Evolutionary conservation across 2,329 filamentous ascomycete genomes (phyloP).

Genomic region (Hypoxylon sp.): DNA sequence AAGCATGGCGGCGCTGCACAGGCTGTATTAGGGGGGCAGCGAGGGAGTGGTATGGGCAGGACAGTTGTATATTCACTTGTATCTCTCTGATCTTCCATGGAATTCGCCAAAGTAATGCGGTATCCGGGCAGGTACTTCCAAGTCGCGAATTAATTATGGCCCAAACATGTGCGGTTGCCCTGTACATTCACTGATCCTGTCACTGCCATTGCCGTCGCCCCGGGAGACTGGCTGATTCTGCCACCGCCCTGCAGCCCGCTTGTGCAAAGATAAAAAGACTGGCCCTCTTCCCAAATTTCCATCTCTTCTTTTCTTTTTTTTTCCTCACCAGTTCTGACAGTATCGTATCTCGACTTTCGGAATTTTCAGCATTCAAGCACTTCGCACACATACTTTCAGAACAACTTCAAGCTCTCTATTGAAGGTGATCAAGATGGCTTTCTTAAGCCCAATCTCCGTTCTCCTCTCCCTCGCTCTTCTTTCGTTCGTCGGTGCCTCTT

Average conservation of each 20-base stretch:
- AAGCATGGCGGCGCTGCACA: not conserved
- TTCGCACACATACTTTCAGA: not conserved
- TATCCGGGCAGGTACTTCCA: not conserved
- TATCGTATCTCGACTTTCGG: too few species aligned
- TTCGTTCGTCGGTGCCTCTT: not conserved
- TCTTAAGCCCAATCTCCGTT: conserved; percentile 1
- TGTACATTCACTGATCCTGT: not conserved
- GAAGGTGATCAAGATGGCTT: conserved; percentile 11
- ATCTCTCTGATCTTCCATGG: not conserved
- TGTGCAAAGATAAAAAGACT: not conserved
- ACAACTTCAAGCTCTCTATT: not conserved
- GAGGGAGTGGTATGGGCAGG: not conserved
- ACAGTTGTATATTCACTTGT: not conserved
- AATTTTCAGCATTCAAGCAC: not conserved
- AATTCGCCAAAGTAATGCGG: not conserved
- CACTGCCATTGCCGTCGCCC: not conserved
- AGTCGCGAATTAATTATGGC: not conserved
- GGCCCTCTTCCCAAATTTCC: not conserved
- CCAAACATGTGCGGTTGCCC: not conserved
- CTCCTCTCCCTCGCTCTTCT: not conserved
- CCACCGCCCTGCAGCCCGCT: not conserved
- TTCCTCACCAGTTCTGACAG: conserved; percentile 5
- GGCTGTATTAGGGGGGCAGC: not conserved
- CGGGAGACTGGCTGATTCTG: not conserved
- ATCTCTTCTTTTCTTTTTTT: conserved; percentile 14